Base-by-base conservation (phyloP, 2,329 filamentous ascomycete species). In the Bipolaris zeicola region DNA sequence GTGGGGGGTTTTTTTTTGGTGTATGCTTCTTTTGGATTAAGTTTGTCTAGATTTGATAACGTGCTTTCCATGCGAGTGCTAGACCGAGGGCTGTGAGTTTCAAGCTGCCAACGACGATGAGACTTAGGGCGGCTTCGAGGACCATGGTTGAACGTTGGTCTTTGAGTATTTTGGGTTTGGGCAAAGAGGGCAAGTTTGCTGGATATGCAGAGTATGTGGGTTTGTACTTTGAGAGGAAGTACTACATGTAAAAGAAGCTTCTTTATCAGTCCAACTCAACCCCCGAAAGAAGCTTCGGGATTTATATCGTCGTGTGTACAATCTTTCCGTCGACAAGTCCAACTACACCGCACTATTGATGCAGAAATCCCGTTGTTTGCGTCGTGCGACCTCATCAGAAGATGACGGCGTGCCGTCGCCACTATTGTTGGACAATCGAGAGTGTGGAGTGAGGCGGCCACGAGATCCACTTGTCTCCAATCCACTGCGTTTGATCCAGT, bases 41-140 rank as follows among this genome's bases (percentile, higher is more conserved):
- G 22, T 10, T 41, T 5, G 20, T 13, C 24, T 26, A 47, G 22
- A 8, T 18, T 60, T 50, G 68, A 52, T 71, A 70, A 7, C 60
- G 53, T 3, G 61, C 55, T 55, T 70, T 59, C 70, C 69, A 72
- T 28, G 57, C 65, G 41, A 74, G 59, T 1, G 66, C 64, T 42
- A 74, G 57, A 1, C 61, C 68, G 4, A 73, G 44, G 6, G 72
- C 71, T 13, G 71, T 61, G 46, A 74, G 67, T 51, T 74, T 73
- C 14, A 74, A 52, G 18, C 65, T 63, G 7, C 67, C 61, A 50
- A 74, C 60, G 47, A 73, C 54, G 28, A 70, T 42, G 20, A 73
- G 37, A 39, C 65, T 57, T 46, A 60, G 46, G 4, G 67, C 57
- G 20, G 45, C 45, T 59, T 66, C 67, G 51, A 72, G 59, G 59